phyloP scores from a whole-genome alignment of 1,284 basidiomycete genomes.

The Naganishia sp. region DNA sequence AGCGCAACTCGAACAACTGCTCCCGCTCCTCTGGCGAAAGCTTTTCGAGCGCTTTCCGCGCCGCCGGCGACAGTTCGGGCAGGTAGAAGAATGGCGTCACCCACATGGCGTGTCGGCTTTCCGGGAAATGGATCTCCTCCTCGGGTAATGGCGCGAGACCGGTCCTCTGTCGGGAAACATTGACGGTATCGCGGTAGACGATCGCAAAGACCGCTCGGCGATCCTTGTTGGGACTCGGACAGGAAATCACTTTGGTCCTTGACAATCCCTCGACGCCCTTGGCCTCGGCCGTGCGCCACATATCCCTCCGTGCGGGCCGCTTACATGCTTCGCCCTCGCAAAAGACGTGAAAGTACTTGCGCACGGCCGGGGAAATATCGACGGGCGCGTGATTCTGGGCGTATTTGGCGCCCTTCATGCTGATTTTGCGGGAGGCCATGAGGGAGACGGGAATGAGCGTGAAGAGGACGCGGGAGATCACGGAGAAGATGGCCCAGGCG shows the following conservation, averaged over 20 bases:
- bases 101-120: conserved; percentile 14
- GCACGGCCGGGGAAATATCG: conserved; percentile 39
- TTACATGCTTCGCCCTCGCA: conserved; percentile 44
- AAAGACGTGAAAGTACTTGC: conserved; percentile 50
- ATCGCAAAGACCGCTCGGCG: neutral
- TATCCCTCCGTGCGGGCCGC: conserved; percentile 7
- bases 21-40: conserved; percentile 54
- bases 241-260: neutral
- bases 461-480: conserved; percentile 36
- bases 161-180: conserved; percentile 26
- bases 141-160: conserved; percentile 12
- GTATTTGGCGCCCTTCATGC: conserved; percentile 38
- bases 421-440: conserved; percentile 48
- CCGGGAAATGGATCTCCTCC: conserved; percentile 19
- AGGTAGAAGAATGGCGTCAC: conserved; percentile 28
- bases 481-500: conserved; percentile 44
- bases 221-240: conserved; percentile 1
- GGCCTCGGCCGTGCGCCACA: conserved; percentile 1
- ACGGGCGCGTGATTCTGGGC: conserved; percentile 35
- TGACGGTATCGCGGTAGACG: conserved; percentile 26
- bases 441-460: conserved; percentile 51
- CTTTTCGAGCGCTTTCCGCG: conserved; percentile 40
- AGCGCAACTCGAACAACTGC: conserved; percentile 57
- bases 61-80: conserved; percentile 38
- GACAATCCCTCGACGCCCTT: neutral